phyloP scores from a whole-genome alignment of 2,329 filamentous ascomycete species.

The Fusarium kyushuense region DNA sequence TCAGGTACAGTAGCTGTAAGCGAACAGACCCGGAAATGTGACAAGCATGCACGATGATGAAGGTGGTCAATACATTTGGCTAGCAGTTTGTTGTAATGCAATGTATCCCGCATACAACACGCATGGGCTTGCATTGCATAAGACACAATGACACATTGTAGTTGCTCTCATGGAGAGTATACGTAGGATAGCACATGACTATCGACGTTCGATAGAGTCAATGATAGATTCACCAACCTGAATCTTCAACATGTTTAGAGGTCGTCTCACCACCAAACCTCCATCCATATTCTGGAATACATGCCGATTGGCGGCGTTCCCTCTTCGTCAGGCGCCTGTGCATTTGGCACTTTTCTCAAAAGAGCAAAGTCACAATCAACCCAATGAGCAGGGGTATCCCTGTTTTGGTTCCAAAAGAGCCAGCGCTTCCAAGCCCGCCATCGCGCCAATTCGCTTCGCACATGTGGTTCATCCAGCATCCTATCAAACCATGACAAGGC shows the following conservation, averaged over 20 bases:
- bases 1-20: slow-evolving; percentile 38
- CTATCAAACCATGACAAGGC: slow-evolving; percentile 47
- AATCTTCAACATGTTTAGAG: too few species aligned
- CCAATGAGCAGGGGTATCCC: slow-evolving; percentile 27
- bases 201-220: neutral
- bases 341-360: slow-evolving; percentile 16
- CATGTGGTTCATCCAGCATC: slow-evolving; percentile 45
- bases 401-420: slow-evolving; percentile 28
- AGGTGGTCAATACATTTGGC: slow-evolving; percentile 9
- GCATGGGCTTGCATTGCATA: slow-evolving; percentile 22
- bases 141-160: too few species aligned
- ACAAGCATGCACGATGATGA: slow-evolving; percentile 43
- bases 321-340: slow-evolving; percentile 46
- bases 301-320: slow-evolving; percentile 40
- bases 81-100: neutral
- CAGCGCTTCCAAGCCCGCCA: slow-evolving; percentile 20
- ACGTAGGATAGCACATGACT: too few species aligned
- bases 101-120: slow-evolving; percentile 19
- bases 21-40: slow-evolving; percentile 30
- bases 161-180: too few species aligned
- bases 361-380: neutral
- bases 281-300: slow-evolving; percentile 23
- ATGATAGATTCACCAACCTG: neutral
- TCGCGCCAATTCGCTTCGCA: slow-evolving; percentile 38
- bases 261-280: slow-evolving; percentile 40